phyloP scores from a whole-genome alignment of 2,329 filamentous ascomycete genomes.

The Zymoseptoria pseudotritici region DNA sequence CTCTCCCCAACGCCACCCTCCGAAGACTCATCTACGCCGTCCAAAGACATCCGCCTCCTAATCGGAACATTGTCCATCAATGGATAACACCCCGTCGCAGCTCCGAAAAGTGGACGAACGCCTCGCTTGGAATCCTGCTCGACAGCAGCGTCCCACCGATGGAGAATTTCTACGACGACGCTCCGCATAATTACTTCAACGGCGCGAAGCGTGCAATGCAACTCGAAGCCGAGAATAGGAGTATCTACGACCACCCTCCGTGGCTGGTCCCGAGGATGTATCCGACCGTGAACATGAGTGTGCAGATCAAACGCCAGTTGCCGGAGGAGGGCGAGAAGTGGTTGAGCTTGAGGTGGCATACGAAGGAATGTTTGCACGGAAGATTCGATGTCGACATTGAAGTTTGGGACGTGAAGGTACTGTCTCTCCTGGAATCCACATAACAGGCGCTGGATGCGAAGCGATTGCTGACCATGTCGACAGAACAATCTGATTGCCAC shows the following conservation, averaged over 20 bases:
- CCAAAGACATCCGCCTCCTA: constrained; percentile 3
- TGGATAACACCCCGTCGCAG: constrained; percentile 11
- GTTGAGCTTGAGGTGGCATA: constrained; percentile 12
- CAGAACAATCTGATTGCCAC: background rate
- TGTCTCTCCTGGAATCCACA: background rate
- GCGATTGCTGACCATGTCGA: background rate
- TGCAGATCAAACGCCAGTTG: constrained; percentile 15
- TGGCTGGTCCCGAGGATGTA: constrained; percentile 12
- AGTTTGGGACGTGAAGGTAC: constrained; percentile 14
- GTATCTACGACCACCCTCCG: constrained; percentile 6
- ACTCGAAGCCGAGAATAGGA: constrained; percentile 1
- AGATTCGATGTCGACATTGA: constrained; percentile 16
- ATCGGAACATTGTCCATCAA: constrained; percentile 3
- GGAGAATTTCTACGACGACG: constrained; percentile 12
- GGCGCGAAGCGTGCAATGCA: constrained; percentile 3
- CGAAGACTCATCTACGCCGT: constrained; percentile 12
- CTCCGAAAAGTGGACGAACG: constrained; percentile 10
- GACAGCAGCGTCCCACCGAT: constrained; percentile 10
- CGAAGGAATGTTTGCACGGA: constrained; percentile 15
- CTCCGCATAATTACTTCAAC: constrained; percentile 4
- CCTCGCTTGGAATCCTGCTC: constrained; percentile 11
- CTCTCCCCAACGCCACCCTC: constrained; percentile 8
- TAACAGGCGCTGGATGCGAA: no score
- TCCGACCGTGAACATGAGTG: constrained; percentile 14
- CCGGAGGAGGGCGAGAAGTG: constrained; percentile 16